Percentiles rank a stretch among this genome's conserved stretches.
phyloP scores from a whole-genome alignment of 768 basidiomycete species.

The Sarcodon sp. region DNA sequence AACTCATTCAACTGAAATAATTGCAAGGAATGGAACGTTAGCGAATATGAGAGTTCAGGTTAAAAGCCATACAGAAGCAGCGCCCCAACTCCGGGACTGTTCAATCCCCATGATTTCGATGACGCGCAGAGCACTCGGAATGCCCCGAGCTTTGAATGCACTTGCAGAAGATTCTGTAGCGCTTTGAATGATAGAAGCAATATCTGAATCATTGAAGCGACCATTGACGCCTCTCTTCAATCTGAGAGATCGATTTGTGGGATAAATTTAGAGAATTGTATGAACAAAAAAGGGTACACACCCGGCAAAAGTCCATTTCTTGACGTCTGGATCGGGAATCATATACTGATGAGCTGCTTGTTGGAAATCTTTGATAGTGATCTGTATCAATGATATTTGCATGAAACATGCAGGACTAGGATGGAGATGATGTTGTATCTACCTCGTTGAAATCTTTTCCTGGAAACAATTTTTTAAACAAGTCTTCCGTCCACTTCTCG shows the following conservation, averaged over 20 bases:
- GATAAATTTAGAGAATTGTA: background rate
- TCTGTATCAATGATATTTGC: background rate
- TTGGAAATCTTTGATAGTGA: slow-evolving; percentile 21
- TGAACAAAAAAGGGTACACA: slow-evolving; percentile 13
- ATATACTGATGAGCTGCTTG: slow-evolving; percentile 17
- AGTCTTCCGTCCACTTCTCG: slow-evolving; percentile 35
- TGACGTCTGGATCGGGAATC: slow-evolving; percentile 20
- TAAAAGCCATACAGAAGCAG: slow-evolving; percentile 49
- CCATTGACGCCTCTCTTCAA: slow-evolving; percentile 36
- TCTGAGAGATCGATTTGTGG: slow-evolving; percentile 17
- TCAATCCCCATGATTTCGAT: slow-evolving; percentile 62
- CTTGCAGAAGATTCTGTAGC: slow-evolving; percentile 47
- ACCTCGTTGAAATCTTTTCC: slow-evolving; percentile 28
- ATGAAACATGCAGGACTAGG: background rate
- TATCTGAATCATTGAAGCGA: slow-evolving; percentile 46
- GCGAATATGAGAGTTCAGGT: slow-evolving; percentile 14
- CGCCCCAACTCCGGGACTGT: slow-evolving; percentile 54
- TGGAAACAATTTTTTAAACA: slow-evolving; percentile 32
- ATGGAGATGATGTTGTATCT: slow-evolving; percentile 2
- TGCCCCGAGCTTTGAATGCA: slow-evolving; percentile 59
- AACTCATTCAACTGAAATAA: slow-evolving; percentile 50
- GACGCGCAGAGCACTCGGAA: slow-evolving; percentile 48
- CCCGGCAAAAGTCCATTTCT: slow-evolving; percentile 44
- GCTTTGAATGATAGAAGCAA: slow-evolving; percentile 49
- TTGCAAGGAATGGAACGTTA: slow-evolving; percentile 5